Conservation (phyloP, 257 asterid genomes). For the Ballota nigra region DNA sequence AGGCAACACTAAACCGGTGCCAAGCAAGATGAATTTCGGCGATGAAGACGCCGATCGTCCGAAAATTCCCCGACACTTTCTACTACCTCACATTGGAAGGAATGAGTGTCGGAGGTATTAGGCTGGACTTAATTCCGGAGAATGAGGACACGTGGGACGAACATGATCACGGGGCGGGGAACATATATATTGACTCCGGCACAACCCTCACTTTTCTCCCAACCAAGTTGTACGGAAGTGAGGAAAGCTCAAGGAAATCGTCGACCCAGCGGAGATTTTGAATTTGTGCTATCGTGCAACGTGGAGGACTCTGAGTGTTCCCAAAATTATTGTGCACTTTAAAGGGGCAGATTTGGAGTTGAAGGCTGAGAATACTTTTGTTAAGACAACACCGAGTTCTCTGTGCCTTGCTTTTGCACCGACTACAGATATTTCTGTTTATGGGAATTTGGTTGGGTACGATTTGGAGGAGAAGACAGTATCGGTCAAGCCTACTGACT, state of each 20-base stretch:
- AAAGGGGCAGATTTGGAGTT: slow-evolving; percentile 55
- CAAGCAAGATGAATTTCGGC: slow-evolving; percentile 56
- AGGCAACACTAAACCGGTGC: background rate
- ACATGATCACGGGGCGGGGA: slow-evolving; percentile 23
- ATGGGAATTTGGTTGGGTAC: slow-evolving; percentile 53
- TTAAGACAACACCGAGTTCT: slow-evolving; percentile 15
- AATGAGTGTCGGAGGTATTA: slow-evolving; percentile 32
- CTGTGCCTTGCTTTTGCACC: slow-evolving; percentile 48
- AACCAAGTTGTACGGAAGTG: slow-evolving; percentile 16
- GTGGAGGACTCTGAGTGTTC: background rate
- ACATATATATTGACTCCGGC: slow-evolving; percentile 61
- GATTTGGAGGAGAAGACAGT: slow-evolving; percentile 35
- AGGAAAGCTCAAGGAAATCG: background rate
- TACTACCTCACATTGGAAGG: slow-evolving; percentile 57
- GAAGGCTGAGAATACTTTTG: slow-evolving; percentile 33
- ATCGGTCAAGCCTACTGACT: slow-evolving; percentile 46
- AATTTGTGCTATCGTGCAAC: slow-evolving; percentile 35
- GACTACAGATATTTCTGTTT: slow-evolving; percentile 8
- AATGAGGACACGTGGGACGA: too few species aligned
- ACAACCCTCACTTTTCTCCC: slow-evolving; percentile 55
- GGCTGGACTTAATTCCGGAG: slow-evolving; percentile 1
- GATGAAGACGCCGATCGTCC: slow-evolving; percentile 42
- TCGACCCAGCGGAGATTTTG: slow-evolving; percentile 29
- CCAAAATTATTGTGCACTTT: slow-evolving; percentile 44
- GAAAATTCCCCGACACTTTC: slow-evolving; percentile 19